Evolutionary conservation across 2,329 filamentous ascomycete species (phyloP).

Genomic region (Basipetospora sp.): DNA sequence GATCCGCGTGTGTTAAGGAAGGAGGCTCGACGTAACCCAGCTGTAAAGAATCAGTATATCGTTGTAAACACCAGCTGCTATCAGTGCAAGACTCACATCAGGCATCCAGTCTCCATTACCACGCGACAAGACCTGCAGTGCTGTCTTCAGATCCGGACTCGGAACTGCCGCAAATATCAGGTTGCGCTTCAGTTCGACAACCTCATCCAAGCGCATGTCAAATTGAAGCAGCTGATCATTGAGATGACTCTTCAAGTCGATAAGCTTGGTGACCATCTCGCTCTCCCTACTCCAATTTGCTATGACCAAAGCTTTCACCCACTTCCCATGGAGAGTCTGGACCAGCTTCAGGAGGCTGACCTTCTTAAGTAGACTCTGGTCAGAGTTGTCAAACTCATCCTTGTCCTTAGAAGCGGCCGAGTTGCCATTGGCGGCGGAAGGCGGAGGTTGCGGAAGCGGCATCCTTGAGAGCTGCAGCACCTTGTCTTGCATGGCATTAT

Average conservation of each 20-base stretch:
- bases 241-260: conserved; percentile 71
- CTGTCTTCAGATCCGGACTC: conserved; percentile 81
- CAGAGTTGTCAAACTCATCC: conserved; percentile 34
- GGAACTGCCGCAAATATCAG: conserved; percentile 61
- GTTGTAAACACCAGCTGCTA: neutral
- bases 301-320: conserved; percentile 84
- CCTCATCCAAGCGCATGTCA: conserved; percentile 41
- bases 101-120: conserved; percentile 67
- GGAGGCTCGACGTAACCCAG: conserved; percentile 65
- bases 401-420: conserved; percentile 14
- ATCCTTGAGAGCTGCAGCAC: conserved; percentile 57
- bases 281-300: conserved; percentile 77
- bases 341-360: conserved; percentile 59
- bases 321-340: conserved; percentile 66
- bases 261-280: conserved; percentile 67
- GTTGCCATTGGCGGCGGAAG: conserved; percentile 36
- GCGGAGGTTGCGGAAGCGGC: conserved; percentile 33
- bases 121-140: conserved; percentile 67
- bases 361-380: conserved; percentile 64
- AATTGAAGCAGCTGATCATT: conserved; percentile 47
- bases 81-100: conserved; percentile 39
- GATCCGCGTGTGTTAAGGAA: conserved; percentile 53
- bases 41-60: conserved; percentile 28
- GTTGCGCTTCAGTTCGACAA: conserved; percentile 59
- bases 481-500: conserved; percentile 59